Conservation (phyloP, 2,329 filamentous ascomycete genomes). For the Fusarium kyushuense region DNA sequence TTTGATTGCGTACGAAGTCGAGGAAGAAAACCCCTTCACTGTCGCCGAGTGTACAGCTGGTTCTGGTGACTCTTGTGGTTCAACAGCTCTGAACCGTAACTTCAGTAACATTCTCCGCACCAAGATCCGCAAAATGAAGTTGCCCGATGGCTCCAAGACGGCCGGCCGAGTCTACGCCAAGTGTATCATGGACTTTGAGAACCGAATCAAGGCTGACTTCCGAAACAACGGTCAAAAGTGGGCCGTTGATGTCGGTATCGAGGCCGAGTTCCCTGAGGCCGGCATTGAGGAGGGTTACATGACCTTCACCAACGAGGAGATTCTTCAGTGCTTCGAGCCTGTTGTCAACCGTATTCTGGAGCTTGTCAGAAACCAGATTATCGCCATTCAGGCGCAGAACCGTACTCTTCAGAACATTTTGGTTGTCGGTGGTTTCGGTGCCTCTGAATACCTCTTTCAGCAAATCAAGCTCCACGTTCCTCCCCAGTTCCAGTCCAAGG, state of each 20-base stretch:
- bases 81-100: conserved; percentile 97
- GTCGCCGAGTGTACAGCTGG: conserved; percentile 97
- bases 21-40: conserved; percentile 96
- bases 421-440: conserved; percentile 97
- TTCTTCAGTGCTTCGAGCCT: conserved; percentile 97
- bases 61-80: conserved; percentile 96
- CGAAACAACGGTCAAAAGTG: conserved; percentile 99
- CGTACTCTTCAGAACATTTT: conserved; percentile 93
- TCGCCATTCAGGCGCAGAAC: conserved; percentile 98
- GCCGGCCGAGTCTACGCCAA: conserved; percentile 99
- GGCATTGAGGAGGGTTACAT: conserved; percentile 99
- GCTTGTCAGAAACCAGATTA: conserved; percentile 97
- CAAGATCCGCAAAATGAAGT: conserved; percentile 99
- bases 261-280: conserved; percentile 96
- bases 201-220: conserved; percentile 99
- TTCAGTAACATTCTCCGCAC: conserved; percentile 98
- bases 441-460: conserved; percentile 98
- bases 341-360: conserved; percentile 97
- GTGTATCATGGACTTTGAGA: conserved; percentile 99
- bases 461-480: conserved; percentile 99
- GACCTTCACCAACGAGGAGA: conserved; percentile 99
- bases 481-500: conserved; percentile 97
- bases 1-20: conserved; percentile 98
- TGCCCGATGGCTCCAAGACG: conserved; percentile 95
- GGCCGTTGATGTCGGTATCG: conserved; percentile 98